Conservation (phyloP, 2,329 filamentous ascomycete genomes). For the Fusarium torulosum region DNA sequence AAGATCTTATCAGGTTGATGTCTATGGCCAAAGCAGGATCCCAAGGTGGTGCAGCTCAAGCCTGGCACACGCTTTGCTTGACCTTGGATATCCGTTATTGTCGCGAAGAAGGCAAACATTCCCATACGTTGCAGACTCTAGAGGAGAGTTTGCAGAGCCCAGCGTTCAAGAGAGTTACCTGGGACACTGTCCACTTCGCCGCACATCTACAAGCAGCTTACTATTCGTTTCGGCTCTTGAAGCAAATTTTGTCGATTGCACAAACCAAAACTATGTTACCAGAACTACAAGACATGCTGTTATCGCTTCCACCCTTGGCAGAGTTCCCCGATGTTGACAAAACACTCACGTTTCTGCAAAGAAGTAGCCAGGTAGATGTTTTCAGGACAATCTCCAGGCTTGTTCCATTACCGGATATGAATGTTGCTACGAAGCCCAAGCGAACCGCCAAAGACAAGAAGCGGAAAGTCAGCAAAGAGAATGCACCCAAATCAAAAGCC, state of each 20-base stretch:
- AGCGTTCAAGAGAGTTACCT: constrained; percentile 50
- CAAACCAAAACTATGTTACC: constrained; percentile 10
- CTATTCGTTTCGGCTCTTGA: constrained; percentile 70
- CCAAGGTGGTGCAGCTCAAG: not conserved
- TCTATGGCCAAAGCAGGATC: constrained; percentile 14
- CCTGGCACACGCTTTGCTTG: constrained; percentile 49
- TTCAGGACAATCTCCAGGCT: constrained; percentile 35
- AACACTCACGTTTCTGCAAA: constrained; percentile 38
- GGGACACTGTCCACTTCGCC: constrained; percentile 71
- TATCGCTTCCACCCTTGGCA: constrained; percentile 44
- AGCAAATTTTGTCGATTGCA: constrained; percentile 52
- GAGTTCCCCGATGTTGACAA: constrained; percentile 44
- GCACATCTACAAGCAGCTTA: constrained; percentile 71
- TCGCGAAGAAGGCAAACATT: constrained; percentile 47
- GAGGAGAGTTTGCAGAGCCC: constrained; percentile 18
- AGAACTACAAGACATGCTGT: constrained; percentile 42
- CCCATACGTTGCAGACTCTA: constrained; percentile 44
- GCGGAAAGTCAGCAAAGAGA: constrained; percentile 20
- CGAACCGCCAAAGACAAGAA: constrained; percentile 19
- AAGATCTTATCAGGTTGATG: constrained; percentile 43
- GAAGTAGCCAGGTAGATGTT: constrained; percentile 15
- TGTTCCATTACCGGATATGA: constrained; percentile 25
- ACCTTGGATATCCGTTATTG: constrained; percentile 50
- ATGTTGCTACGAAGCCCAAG: not conserved
- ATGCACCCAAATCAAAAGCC: constrained; percentile 2